Evolutionary conservation across 2,329 filamentous ascomycete genomes (phyloP), one percentile per base, ranked within the genome.

Genomic region (Gnomoniopsis sp.): DNA sequence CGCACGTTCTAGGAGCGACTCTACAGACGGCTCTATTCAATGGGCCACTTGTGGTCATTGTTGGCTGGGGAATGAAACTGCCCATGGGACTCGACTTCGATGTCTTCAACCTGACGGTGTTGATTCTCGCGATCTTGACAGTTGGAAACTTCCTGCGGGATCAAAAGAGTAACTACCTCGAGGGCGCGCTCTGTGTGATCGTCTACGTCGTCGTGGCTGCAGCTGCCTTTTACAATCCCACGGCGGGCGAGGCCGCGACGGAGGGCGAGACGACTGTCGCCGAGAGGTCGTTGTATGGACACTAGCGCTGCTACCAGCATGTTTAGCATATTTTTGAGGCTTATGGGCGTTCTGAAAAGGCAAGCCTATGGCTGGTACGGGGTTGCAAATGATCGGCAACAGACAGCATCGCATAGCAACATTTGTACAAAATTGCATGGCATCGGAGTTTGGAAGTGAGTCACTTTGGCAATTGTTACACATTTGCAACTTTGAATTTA

Each of bases 11-110:
- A 46, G 91, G 91, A 49, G 88, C 91, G 2, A 93, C 90, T 0
- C 88, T 96, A 59, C 93, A 96, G 74, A 97, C 93, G 0, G 91
- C 92, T 1, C 82, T 96, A 34, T 86, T 96, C 69, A 96, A 96
- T 70, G 91, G 88, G 0, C 92, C 93, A 0, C 81, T 96, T 3
- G 87, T 91, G 8, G 86, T 96, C 36, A 80, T 96, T 41, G 88
- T 96, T 51, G 90, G 88, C 48, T 97, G 93, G 92, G 88, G 89
- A 22, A 74, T 92, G 38, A 74, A 75, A 58, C 86, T 86, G 66
- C 68, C 78, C 6, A 90, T 97, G 83, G 86, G 89, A 63, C 79
- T 96, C 54, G 88, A 91, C 69, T 96, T 96, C 33, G 89, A 95
- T 66, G 80, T 92, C 15, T 96, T 96, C 77, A 91, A 96, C 75